Conservation (phyloP, 345 rosid species). For the Arabis hirsuta region DNA sequence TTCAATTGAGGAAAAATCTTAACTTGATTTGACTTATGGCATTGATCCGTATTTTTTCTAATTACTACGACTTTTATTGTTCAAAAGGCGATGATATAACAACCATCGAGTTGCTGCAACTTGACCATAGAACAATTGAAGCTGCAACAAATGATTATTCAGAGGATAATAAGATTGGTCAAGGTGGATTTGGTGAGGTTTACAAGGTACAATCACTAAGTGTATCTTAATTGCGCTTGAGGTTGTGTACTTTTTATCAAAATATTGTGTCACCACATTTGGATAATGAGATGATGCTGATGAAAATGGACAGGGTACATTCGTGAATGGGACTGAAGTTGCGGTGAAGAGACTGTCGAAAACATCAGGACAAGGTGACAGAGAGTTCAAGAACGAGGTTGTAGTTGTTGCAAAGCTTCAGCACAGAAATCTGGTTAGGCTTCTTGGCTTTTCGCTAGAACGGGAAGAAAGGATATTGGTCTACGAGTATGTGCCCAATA, state of each 20-base stretch:
- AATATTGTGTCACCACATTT: no score
- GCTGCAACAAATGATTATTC: constrained; percentile 55
- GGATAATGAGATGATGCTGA: no score
- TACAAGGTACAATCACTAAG: constrained; percentile 45
- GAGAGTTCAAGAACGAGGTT: constrained; percentile 31
- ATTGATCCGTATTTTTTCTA: background rate
- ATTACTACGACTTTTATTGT: background rate
- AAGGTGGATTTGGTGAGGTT: constrained; percentile 74
- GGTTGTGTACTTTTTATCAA: no score
- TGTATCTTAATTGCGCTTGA: no score
- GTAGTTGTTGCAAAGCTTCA: constrained; percentile 57
- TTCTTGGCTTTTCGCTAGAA: constrained; percentile 55
- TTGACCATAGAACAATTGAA: constrained; percentile 41
- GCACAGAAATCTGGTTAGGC: constrained; percentile 58
- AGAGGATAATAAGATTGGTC: constrained; percentile 53
- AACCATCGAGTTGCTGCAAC: constrained; percentile 46
- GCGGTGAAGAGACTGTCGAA: constrained; percentile 59
- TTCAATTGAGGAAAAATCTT: background rate
- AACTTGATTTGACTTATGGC: background rate
- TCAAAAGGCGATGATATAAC: constrained; percentile 42
- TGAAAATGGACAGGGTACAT: background rate
- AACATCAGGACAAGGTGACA: constrained; percentile 51
- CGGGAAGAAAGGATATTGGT: constrained; percentile 54
- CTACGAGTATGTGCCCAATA: constrained; percentile 52
- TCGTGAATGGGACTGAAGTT: constrained; percentile 46